Conservation (phyloP, 2,329 filamentous ascomycete species). For the Thermoascus crustaceus region DNA sequence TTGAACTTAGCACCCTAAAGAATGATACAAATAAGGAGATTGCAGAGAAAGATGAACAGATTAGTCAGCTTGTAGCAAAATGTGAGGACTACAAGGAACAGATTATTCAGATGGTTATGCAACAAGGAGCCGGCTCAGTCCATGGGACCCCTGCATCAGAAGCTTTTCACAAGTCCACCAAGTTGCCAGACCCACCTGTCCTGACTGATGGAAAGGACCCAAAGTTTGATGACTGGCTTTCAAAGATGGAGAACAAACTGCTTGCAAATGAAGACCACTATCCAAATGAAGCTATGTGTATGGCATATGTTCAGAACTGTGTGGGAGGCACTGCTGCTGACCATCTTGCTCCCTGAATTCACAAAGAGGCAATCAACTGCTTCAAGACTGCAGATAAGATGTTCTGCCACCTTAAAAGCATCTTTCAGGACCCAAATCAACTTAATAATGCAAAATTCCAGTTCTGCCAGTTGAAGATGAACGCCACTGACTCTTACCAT, state of each 20-base stretch:
- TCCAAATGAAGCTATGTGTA: not conserved
- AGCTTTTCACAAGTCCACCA: too few relatives aligned
- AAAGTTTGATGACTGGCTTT: conserved; percentile 8
- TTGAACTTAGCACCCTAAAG: too few relatives aligned
- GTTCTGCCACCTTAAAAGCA: conserved; percentile 1
- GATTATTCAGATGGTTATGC: too few relatives aligned
- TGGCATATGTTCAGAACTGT: conserved; percentile 4
- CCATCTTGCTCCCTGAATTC: not conserved
- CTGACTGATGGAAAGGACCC: conserved; percentile 10
- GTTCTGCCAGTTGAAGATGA: not conserved
- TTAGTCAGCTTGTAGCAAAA: too few relatives aligned
- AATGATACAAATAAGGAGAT: too few relatives aligned
- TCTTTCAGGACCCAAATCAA: conserved; percentile 3
- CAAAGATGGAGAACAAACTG: conserved; percentile 6
- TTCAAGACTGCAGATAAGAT: too few relatives aligned
- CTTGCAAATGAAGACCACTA: conserved; percentile 7
- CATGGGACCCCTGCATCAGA: too few relatives aligned
- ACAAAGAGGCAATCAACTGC: conserved; percentile 1
- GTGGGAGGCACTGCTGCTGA: not conserved
- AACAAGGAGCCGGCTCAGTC: too few relatives aligned
- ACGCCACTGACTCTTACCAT: not conserved
- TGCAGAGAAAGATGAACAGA: too few relatives aligned
- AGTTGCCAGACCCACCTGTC: conserved; percentile 5
- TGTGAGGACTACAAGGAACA: too few relatives aligned
- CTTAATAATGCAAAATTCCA: not conserved